phyloP scores from a whole-genome alignment of 768 basidiomycete genomes.

The Leccinum olivaceopallidum region DNA sequence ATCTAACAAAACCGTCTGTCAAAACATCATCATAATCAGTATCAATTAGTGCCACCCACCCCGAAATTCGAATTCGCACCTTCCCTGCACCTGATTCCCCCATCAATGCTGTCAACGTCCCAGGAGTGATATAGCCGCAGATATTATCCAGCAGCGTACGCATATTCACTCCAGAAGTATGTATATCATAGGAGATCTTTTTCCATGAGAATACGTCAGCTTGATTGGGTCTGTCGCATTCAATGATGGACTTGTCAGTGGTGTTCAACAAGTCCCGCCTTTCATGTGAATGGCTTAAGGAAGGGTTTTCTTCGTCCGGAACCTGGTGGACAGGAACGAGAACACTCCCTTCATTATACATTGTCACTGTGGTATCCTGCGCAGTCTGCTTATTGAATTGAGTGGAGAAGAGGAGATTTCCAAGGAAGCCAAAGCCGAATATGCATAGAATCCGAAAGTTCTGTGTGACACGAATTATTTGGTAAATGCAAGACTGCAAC shows the following conservation, averaged over 20 bases:
- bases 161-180: constrained; percentile 36
- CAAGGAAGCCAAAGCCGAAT: constrained; percentile 43
- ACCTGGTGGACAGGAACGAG: neutral
- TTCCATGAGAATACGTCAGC: constrained; percentile 78
- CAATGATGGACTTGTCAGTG: neutral
- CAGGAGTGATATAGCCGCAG: constrained; percentile 51
- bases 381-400: constrained; percentile 33
- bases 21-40: neutral
- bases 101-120: constrained; percentile 54
- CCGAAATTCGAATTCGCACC: constrained; percentile 10
- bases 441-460: constrained; percentile 43
- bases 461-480: constrained; percentile 10
- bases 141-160: constrained; percentile 46
- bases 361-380: constrained; percentile 32
- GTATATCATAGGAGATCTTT: constrained; percentile 64
- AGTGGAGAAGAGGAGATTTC: constrained; percentile 37
- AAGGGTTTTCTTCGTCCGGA: constrained; percentile 21
- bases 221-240: constrained; percentile 22
- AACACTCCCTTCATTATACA: constrained; percentile 19
- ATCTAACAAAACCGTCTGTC: constrained; percentile 57
- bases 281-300: neutral
- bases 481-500: neutral
- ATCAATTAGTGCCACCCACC: neutral
- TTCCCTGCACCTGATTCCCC: constrained; percentile 40
- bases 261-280: neutral